A percentile compares a stretch with the other conserved stretches of the same genome.
These are phyloP conservation scores for Ceratobasidium papillatum DNA, from an alignment of 1,284 basidiomycete genomes.

Conservation along the genomic window DNA sequence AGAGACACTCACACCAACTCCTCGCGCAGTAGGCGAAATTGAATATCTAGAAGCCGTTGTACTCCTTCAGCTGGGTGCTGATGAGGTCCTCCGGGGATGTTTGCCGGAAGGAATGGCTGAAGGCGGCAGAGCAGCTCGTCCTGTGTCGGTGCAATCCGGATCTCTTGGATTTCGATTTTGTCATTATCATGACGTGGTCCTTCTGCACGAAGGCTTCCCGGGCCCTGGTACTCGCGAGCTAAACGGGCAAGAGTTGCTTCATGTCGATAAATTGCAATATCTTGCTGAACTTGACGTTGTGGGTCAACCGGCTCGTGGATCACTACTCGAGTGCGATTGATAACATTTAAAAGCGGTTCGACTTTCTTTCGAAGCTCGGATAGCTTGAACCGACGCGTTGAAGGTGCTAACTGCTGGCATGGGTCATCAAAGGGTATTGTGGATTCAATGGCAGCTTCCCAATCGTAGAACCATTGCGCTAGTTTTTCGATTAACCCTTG, in stretches of 20 bases:
- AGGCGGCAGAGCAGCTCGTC: constrained; percentile 61
- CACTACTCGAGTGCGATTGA: neutral
- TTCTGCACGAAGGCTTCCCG: constrained; percentile 59
- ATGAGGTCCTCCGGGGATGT: constrained; percentile 67
- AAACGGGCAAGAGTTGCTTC: constrained; percentile 51
- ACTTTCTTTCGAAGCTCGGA: constrained; percentile 12
- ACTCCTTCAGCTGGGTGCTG: constrained; percentile 63
- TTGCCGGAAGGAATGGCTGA: constrained; percentile 66
- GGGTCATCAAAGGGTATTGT: constrained; percentile 55
- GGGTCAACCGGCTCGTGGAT: neutral
- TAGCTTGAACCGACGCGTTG: neutral
- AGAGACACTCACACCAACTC: constrained; percentile 64
- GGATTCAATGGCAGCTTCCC: constrained; percentile 56
- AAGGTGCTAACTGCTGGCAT: constrained; percentile 43
- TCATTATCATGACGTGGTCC: constrained; percentile 76
- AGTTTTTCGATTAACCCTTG: constrained; percentile 56
- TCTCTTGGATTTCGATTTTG: constrained; percentile 61
- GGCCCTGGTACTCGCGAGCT: constrained; percentile 61
- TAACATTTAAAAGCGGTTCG: neutral
- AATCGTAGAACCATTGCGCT: constrained; percentile 58
- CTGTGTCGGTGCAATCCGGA: constrained; percentile 70
- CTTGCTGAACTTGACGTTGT: constrained; percentile 41
- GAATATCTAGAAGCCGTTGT: constrained; percentile 68
- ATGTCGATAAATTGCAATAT: constrained; percentile 45
- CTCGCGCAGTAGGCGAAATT: constrained; percentile 74